Percentiles rank a stretch among this genome's conserved stretches.
Evolutionary conservation across 345 rosid species (phyloP).

Genomic region (Gynandropsis gynandra): DNA sequence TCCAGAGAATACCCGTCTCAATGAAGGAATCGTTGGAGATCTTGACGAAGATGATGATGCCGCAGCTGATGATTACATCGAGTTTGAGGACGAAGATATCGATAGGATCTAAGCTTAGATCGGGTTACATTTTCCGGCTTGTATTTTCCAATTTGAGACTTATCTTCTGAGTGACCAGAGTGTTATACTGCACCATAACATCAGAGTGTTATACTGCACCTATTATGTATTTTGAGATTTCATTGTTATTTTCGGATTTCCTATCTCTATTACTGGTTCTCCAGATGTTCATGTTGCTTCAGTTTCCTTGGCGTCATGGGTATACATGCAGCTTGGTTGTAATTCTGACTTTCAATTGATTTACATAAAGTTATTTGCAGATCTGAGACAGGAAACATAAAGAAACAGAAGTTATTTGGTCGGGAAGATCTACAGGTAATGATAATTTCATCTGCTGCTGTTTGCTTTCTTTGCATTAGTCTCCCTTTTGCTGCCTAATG

Average conservation of each 20-base stretch:
- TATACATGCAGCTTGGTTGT: neutral
- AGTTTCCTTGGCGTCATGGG: neutral
- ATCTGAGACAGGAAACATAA: neutral
- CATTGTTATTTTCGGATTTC: neutral
- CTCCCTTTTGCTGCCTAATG: slow-evolving; percentile 26
- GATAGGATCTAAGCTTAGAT: slow-evolving; percentile 47
- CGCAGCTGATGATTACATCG: slow-evolving; percentile 50
- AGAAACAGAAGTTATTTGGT: neutral
- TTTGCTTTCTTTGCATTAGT: slow-evolving; percentile 20
- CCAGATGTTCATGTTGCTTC: neutral
- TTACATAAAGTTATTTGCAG: slow-evolving; percentile 7
- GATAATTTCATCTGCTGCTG: slow-evolving; percentile 3
- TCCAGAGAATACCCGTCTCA: slow-evolving; percentile 54
- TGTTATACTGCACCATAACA: slow-evolving; percentile 1
- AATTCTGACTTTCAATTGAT: slow-evolving; percentile 3
- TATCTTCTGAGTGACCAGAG: slow-evolving; percentile 4
- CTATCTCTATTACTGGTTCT: slow-evolving; percentile 1
- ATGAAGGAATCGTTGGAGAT: slow-evolving; percentile 61
- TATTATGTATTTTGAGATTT: slow-evolving; percentile 18
- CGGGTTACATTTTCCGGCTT: slow-evolving; percentile 9
- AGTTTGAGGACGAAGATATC: slow-evolving; percentile 73
- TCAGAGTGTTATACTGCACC: slow-evolving; percentile 4
- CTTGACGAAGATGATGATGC: slow-evolving; percentile 60
- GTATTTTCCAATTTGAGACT: slow-evolving; percentile 21
- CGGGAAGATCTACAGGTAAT: slow-evolving; percentile 12